These are phyloP conservation scores for Peronospora destructor DNA, from an alignment of 352 stramenopile species.

Conservation along the genomic window DNA sequence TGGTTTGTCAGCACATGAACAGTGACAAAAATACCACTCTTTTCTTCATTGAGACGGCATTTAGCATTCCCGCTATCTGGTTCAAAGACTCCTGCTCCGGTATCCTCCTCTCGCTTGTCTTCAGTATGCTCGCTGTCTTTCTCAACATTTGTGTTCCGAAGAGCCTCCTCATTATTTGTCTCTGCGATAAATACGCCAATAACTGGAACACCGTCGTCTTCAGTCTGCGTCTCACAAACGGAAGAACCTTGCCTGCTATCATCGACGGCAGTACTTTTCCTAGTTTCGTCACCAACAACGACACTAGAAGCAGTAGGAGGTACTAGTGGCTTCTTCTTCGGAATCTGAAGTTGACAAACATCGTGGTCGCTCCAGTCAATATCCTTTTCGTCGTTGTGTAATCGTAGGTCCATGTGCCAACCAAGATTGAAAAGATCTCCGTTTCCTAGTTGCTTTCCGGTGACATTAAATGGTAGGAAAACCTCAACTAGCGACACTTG, in stretches of 20 bases:
- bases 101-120: slow-evolving; percentile 6
- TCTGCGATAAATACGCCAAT: slow-evolving; percentile 1
- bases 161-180: slow-evolving; percentile 10
- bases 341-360: slow-evolving; percentile 41
- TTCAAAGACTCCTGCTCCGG: slow-evolving; percentile 7
- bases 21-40: slow-evolving; percentile 29
- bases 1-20: slow-evolving; percentile 25
- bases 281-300: slow-evolving; percentile 9
- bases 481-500: slow-evolving; percentile 40
- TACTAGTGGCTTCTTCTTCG: slow-evolving; percentile 27
- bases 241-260: slow-evolving; percentile 3
- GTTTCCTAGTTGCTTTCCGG: slow-evolving; percentile 47
- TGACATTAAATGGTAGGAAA: slow-evolving; percentile 65
- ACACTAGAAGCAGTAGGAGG: slow-evolving; percentile 7
- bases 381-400: slow-evolving; percentile 55
- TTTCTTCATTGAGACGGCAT: slow-evolving; percentile 29
- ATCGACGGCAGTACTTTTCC: slow-evolving; percentile 2
- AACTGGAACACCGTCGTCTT: slow-evolving; percentile 8
- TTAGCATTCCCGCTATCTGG: slow-evolving; percentile 12
- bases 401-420: slow-evolving; percentile 38
- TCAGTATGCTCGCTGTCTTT: slow-evolving; percentile 6
- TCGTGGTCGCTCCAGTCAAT: slow-evolving; percentile 48
- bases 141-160: slow-evolving; percentile 5
- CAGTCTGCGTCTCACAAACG: background rate
- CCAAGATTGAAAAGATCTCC: slow-evolving; percentile 50